Evolutionary conservation across 352 stramenopile genomes (phyloP), one percentile per base, ranked within the genome.

Genomic region (Pythium brachiatum): DNA sequence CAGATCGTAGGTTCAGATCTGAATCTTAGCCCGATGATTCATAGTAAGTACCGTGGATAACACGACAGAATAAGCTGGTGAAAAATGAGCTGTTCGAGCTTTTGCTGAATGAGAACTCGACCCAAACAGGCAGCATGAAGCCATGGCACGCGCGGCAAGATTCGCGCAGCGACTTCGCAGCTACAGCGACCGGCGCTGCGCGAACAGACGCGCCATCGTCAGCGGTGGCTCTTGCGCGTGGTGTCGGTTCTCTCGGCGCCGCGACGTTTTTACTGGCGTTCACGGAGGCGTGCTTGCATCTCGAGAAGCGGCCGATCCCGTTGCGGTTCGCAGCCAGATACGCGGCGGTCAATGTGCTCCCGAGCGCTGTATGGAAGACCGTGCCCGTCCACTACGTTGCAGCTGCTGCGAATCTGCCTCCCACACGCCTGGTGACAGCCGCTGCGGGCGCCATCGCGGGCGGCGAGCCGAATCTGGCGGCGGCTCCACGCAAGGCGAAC

Each of bases 311-410:
- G 1, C 85, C 85, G 6, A 83, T 94, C 41, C 85, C 85, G 13
- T 60, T 94, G 57, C 79, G 74, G 2, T 90, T 92, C 43, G 85
- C 85, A 13, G 48, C 83, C 7, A 56, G 48, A 29, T 92, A 82
- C 41, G 85, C 85, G 18, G 46, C 73, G n/a, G 67, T 59, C 23
- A 94, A 92, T 53, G 46, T 88, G 0, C 9, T 89, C 29, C 81
- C 81, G 7, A 92, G 82, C 55, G 67, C 72, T 25, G 81, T 91
- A 23, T 94, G 83, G 83, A 69, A 58, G 44, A 83, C 73, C 23
- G 55, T 83, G 26, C 55, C 79, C 0, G 68, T 75, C 6, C 68
- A 70, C n/a, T 57, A 78, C 52, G 70, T 89, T n/a, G 82, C 82
- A 1, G 58, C 64, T 7, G 75, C 68, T 4, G 72, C 70, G 3